Base-by-base conservation (phyloP, 2,329 filamentous ascomycete genomes). In the Aspergillus felis region DNA sequence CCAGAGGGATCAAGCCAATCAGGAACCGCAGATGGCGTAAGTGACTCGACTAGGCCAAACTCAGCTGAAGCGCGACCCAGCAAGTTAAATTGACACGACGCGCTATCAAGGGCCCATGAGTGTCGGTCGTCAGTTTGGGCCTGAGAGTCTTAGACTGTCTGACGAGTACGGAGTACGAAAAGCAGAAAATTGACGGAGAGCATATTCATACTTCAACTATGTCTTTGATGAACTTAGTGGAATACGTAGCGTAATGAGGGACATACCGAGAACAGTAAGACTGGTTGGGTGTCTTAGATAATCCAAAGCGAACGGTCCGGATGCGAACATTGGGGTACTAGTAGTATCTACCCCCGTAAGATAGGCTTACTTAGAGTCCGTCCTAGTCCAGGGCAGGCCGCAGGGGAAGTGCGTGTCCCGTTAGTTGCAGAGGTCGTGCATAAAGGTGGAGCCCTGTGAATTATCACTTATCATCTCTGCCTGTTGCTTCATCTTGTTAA, bases 1-100 rank as follows among this genome's bases (percentile, higher is more conserved):
- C 44, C 22, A 22, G 8, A 7, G 10, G 24, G 20, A 3, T 1
- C 3, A 9, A 24, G 42, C 42, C 42, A 46, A 7, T 46, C n/a
- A 46, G 42, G 3, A 10, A 46, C n/a, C 2, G 44, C 6, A 1
- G 24, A 27, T 47, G 44, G 12, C 2, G 44, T 12, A 25, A n/a
- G 44, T 47, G 22, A 24, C 44, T 47, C 44, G 6, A 4, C 44
- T 47, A 47, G 24, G 27, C 44, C 44, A 9, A 47, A 47, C 44
- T 12, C 44, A 47, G 44, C 50, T 49, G 25, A 53, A 57, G 57
- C 59, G 59, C 59, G 61, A 61, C 57, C 57, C 59, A 53, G 53
- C 57, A 57, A 38, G 56, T 60, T 47, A 49, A 59, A 53, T 60
- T 61, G 61, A 58, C 61, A 63, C 57, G 60, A 62, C 56, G 57